Percentiles rank a stretch among this genome's conserved stretches.
phyloP scores from a whole-genome alignment of 371 early-diverging fungal species.

The Mucor plumbeus region DNA sequence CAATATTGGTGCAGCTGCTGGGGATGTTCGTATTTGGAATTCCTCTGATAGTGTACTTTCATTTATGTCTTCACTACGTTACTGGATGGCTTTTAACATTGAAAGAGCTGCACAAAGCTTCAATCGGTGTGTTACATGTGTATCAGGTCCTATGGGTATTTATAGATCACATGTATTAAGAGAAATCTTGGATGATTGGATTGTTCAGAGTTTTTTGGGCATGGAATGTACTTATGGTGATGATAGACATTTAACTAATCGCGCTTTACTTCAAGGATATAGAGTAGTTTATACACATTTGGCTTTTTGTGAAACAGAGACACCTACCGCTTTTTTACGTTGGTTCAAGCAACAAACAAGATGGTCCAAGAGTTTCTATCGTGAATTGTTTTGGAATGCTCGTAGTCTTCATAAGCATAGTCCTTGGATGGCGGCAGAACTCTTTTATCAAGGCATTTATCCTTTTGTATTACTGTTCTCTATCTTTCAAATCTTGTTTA shows the following conservation, averaged over 20 bases:
- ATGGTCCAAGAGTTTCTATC: conserved; percentile 75
- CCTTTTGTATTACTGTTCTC: conserved; percentile 69
- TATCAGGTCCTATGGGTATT: conserved; percentile 73
- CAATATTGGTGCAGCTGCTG: conserved; percentile 65
- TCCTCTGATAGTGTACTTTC: conserved; percentile 50
- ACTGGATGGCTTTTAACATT: conserved; percentile 76
- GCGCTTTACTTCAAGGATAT: conserved; percentile 57
- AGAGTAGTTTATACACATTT: conserved; percentile 64
- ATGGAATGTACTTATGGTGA: conserved; percentile 73
- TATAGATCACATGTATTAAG: conserved; percentile 57
- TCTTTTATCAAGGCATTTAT: conserved; percentile 67
- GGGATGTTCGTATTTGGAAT: conserved; percentile 72
- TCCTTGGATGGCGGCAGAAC: conserved; percentile 71
- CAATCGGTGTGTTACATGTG: conserved; percentile 67
- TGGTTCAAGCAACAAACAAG: conserved; percentile 75
- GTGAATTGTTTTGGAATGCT: conserved; percentile 64
- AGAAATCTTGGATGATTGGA: conserved; percentile 67
- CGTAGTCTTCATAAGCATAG: conserved; percentile 62
- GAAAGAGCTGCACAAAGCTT: conserved; percentile 72
- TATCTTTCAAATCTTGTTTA: conserved; percentile 50
- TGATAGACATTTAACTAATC: conserved; percentile 69
- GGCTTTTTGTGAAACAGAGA: conserved; percentile 70
- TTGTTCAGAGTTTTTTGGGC: conserved; percentile 60
- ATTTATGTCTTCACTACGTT: conserved; percentile 68
- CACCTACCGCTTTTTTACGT: conserved; percentile 60